Evolutionary conservation across 2,329 filamentous ascomycete genomes (phyloP).

Genomic region (Fusarium sp.): DNA sequence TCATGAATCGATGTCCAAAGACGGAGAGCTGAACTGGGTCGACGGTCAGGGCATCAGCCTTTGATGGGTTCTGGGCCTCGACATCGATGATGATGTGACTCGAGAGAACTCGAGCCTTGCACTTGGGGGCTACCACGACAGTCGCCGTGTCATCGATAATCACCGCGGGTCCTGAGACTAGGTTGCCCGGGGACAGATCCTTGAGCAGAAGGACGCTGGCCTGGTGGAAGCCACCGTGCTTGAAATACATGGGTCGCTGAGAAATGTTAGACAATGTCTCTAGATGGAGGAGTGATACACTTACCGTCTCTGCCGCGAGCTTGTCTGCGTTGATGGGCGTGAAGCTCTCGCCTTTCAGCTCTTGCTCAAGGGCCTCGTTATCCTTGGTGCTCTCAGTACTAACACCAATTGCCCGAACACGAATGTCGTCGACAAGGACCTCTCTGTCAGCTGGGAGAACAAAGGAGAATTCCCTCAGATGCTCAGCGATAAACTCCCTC

Average conservation of each 20-base stretch:
- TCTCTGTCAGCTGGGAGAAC: conserved; percentile 46
- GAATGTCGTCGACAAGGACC: conserved; percentile 56
- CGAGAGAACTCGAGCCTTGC: conserved; percentile 48
- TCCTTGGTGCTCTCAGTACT: conserved; percentile 20
- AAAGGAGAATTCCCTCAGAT: conserved; percentile 46
- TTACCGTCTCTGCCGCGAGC: conserved; percentile 2
- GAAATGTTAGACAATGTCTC: not conserved
- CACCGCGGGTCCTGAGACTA: conserved; percentile 70
- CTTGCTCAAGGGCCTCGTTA: conserved; percentile 18
- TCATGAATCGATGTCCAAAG: conserved; percentile 84
- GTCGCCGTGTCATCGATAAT: conserved; percentile 80
- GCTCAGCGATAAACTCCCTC: conserved; percentile 46
- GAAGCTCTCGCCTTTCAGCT: conserved; percentile 18
- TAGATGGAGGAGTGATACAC: not conserved
- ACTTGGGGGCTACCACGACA: conserved; percentile 71
- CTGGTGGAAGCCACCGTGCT: conserved; percentile 41
- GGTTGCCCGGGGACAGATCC: conserved; percentile 20
- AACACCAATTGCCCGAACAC: conserved; percentile 52
- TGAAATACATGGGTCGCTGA: conserved; percentile 24
- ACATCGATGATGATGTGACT: conserved; percentile 51
- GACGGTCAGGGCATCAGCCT: conserved; percentile 56
- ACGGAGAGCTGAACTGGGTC: conserved; percentile 80
- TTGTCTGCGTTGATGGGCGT: conserved; percentile 11
- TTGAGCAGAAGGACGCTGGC: conserved; percentile 38
- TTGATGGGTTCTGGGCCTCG: conserved; percentile 8